These are phyloP conservation scores for Solanum megistacrolobum DNA, from an alignment of 257 asterid genomes.

Conservation along the genomic window DNA sequence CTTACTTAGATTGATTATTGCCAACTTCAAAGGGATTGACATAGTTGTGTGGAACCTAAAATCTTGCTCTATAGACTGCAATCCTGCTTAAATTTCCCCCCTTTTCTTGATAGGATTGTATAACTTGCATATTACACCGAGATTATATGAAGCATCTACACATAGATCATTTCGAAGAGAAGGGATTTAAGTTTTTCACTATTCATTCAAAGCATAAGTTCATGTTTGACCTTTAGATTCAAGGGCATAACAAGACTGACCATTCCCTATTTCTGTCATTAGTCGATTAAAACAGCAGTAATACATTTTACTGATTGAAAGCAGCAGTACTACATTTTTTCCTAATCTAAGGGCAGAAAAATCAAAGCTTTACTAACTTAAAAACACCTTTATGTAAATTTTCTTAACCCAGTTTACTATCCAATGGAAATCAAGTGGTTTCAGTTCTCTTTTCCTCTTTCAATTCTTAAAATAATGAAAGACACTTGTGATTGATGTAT, in stretches of 20 bases:
- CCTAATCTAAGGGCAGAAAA: neutral
- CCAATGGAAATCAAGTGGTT: neutral
- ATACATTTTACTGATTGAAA: neutral
- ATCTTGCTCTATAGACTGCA: neutral
- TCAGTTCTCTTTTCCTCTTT: neutral
- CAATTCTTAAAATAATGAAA: neutral
- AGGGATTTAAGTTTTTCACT: neutral
- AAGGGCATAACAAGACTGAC: neutral
- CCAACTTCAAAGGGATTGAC: neutral
- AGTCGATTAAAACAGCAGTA: neutral
- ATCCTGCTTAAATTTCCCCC: neutral
- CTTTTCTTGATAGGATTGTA: neutral
- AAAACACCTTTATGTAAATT: neutral
- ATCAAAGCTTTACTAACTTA: neutral
- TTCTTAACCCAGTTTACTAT: too few relatives aligned
- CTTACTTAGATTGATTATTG: neutral
- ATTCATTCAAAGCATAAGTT: neutral
- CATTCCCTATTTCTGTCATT: neutral
- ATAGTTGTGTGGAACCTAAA: neutral
- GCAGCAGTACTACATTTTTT: neutral
- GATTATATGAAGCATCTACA: neutral
- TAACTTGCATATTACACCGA: neutral
- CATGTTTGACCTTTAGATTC: neutral
- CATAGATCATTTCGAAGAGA: neutral
- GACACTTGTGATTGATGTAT: neutral